phyloP scores from a whole-genome alignment of 176 grass and related monocot genomes.

The Cenchrus fungigraminus region DNA sequence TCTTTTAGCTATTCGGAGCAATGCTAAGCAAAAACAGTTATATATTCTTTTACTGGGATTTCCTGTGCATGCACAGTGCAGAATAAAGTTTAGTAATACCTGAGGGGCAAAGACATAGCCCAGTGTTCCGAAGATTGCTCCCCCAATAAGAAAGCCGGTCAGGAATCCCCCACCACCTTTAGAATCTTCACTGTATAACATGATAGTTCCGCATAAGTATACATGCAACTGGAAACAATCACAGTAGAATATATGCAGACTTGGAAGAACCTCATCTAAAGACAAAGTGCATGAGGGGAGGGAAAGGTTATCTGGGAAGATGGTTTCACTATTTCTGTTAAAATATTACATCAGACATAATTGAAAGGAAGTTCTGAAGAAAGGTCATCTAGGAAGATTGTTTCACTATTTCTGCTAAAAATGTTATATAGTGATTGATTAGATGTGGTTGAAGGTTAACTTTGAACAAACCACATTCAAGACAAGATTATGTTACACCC shows the following conservation, averaged over 20 bases:
- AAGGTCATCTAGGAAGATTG: too few species aligned
- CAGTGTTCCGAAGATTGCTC: slow-evolving; percentile 73
- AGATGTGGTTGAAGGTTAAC: background rate
- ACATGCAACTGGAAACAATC: slow-evolving; percentile 18
- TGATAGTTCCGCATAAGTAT: background rate
- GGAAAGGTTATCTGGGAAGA: background rate
- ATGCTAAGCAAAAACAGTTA: background rate
- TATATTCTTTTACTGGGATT: background rate
- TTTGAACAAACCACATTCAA: background rate
- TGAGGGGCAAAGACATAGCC: slow-evolving; percentile 73
- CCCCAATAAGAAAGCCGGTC: slow-evolving; percentile 70
- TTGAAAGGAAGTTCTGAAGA: too few species aligned
- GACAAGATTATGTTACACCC: background rate
- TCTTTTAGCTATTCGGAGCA: background rate
- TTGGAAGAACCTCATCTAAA: background rate
- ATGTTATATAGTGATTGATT: background rate
- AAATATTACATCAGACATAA: background rate
- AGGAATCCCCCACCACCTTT: slow-evolving; percentile 64
- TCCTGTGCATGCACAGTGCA: background rate
- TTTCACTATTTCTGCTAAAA: background rate
- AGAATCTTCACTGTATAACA: slow-evolving; percentile 61
- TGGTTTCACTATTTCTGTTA: background rate
- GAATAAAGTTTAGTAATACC: slow-evolving; percentile 30
- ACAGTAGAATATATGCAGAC: background rate
- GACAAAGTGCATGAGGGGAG: background rate